Evolutionary conservation across 192 early-diverging fungal species (phyloP), one percentile per base, ranked within the genome.

Genomic region (Phlyctochytrium arcticum): DNA sequence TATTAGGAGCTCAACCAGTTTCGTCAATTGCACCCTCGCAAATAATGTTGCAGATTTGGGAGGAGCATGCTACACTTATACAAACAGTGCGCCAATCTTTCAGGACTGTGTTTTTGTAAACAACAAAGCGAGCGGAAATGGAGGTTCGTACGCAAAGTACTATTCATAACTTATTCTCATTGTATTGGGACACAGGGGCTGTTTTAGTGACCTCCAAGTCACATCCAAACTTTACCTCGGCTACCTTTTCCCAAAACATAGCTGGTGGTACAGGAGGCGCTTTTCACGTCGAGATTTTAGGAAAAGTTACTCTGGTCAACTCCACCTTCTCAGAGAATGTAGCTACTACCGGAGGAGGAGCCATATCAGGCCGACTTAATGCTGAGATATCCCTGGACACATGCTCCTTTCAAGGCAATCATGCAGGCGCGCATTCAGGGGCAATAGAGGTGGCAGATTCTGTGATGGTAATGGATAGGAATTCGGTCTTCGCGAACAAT

Each of bases 391-490:
- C 3, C 2, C 6, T 62, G 30, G 17, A 24, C 9, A 24, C 24
- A 17, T 62, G 46, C 24, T 29, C 27, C 10, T 37, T 62, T 23
- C 5, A 49, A n/a, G 24, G 33, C 8, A 62, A 62, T 48, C 7
- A 19, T 12, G 24, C 60, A 6, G 60, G 24, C 3, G 29, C 7
- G 9, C 9, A 21, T 44, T 7, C 57, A 39, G 57, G 57, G 9
- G 29, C n/a, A n/a, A 26, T 62, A 23, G 60, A 62, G n/a, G 21
- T 62, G 17, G 60, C 60, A 15, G 60, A 62, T 48, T n/a, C 35
- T 17, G 60, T 62, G 7, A 5, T 30, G 23, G 60, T 62, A 6
- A 62, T 27, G 17, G 60, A 21, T 7, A 50, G 9, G 0, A 33
- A 26, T 3, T 30, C 48, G 7, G 27, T 26, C 24, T 62, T 62